Base-by-base conservation (phyloP, 768 basidiomycete genomes). In the Atractiella rhizophila region DNA sequence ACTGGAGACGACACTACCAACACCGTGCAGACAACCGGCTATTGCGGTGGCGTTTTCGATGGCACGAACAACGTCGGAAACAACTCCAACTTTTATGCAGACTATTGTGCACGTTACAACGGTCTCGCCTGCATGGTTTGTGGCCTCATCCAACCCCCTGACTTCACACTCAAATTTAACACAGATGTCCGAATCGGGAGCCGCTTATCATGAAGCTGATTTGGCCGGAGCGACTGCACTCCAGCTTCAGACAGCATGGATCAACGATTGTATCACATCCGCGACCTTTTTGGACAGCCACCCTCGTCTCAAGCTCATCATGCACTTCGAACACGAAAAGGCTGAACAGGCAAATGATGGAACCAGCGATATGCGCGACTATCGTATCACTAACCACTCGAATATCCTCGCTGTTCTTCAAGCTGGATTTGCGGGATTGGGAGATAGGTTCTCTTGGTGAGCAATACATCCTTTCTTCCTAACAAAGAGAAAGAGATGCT, bases 291-390 rank as follows among this genome's bases (percentile, higher is more conserved):
- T 48, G 42, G 41, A 48, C 32, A 24, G 31, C 13, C 48, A 45
- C 51, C 51, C 51, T 15, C 53, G 53, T 2, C 35, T 56, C 36
- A 54, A 54, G 44, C 35, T 56, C 34, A 47, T 51, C 48, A 56
- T 54, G 53, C 49, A 54, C 28, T 56, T 56, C 51, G 54, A 56
- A 44, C 53, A 52, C 45, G 47, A 54, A 36, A 56, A 56, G 48
- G 32, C 21, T 26, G 54, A 56, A 39, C 34, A 42, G 4, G 43
- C 50, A 35, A 46, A 45, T 38, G 15, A 35, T 39, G 45, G 42
- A 15, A 11, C 24, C 9, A 2, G 44, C 18, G 54, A 53, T 40
- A 26, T 39, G 0, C 51, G 54, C 35, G 54, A 55, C 39, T 55
- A 43, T 41, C 49, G 54, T 7, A 15, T 54, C 6, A 46, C 49